These are phyloP conservation scores for Barnettozyma hawaiiensis DNA, from an alignment of 1,139 yeast genomes.

Conservation along the genomic window DNA sequence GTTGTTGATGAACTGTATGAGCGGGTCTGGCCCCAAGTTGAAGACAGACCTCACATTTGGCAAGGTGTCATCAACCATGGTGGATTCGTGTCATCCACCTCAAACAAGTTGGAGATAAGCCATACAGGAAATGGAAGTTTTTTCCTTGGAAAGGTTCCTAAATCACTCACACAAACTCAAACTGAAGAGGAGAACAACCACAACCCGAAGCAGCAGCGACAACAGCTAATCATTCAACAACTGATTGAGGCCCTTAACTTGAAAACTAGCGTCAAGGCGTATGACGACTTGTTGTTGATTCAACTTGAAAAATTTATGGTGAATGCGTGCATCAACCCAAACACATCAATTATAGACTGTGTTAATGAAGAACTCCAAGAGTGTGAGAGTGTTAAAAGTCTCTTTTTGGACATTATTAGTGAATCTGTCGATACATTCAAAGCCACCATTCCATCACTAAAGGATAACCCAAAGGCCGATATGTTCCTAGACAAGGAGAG, in stretches of 20 bases:
- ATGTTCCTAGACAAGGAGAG: constrained; percentile 38
- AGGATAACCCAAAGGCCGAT: constrained; percentile 20
- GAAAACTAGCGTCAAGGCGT: constrained; percentile 41
- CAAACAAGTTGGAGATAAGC: constrained; percentile 36
- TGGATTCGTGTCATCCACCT: constrained; percentile 39
- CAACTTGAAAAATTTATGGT: constrained; percentile 75
- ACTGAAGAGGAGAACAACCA: constrained; percentile 20
- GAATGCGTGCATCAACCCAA: constrained; percentile 79
- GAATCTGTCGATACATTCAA: constrained; percentile 39
- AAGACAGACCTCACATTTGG: constrained; percentile 49
- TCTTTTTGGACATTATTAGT: constrained; percentile 43
- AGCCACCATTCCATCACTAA: constrained; percentile 27
- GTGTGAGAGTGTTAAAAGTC: constrained; percentile 31
- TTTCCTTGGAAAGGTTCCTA: constrained; percentile 43
- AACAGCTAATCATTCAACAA: constrained; percentile 26
- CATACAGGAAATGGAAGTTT: constrained; percentile 68
- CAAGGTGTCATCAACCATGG: constrained; percentile 86
- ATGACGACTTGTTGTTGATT: constrained; percentile 49
- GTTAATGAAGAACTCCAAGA: constrained; percentile 61
- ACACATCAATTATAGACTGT: constrained; percentile 72
- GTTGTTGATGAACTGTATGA: constrained; percentile 50
- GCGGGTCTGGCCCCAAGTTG: constrained; percentile 49
- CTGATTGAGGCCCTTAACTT: constrained; percentile 30
- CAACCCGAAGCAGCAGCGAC: too few relatives aligned
- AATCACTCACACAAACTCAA: constrained; percentile 16